Base-by-base conservation (phyloP, 768 basidiomycete species). In the Boletellus ananas region DNA sequence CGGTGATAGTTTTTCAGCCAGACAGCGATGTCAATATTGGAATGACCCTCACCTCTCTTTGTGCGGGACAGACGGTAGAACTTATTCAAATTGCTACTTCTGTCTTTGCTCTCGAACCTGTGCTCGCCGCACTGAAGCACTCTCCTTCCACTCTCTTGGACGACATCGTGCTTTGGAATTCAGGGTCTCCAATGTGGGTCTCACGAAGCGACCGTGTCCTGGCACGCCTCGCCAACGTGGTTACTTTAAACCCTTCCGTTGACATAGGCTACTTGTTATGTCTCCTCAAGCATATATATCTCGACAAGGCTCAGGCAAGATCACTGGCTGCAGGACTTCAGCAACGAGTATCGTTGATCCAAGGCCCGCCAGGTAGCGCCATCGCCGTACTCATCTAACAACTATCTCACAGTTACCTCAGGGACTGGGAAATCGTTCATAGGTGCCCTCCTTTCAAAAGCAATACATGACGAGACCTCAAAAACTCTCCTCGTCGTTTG, bases 341-440 rank as follows among this genome's bases (percentile, higher is more conserved):
- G 0, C 78, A 84, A 48, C 68, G 61, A 3, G 69, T 87, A 0
- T 78, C 83, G 0, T 58, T 86, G 6, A 82, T 87, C 6, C 85
- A 87, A 67, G 85, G 85, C 0, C 85, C 85, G 0, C 85, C 85
- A 23, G 85, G 85, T 84, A 23, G 6, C 23, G 3, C 23, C 23
- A 23, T 23, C 23, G 23, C 23, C 23, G 23, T 23, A 6, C 23
- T 6, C 6, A 23, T 23, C 23, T 23, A n/a, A 23, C 6, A 23
- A 23, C 6, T 23, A 23, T 23, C 23, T 23, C 23, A 23, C 23
- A 23, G 6, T 23, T 23, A 23, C 14, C 10, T 20, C 27, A 86
- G 85, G 85, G 1, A 87, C 85, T 0, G 85, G 85, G 0, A 87
- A 86, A 56, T 85, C 83, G 0, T 85, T 85, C 57, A 79, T 87